A percentile compares a stretch with the other conserved stretches of the same genome.
Evolutionary conservation across 169 alveolate genomes (phyloP).

Genomic region (Cryptosporidium parvum): DNA sequence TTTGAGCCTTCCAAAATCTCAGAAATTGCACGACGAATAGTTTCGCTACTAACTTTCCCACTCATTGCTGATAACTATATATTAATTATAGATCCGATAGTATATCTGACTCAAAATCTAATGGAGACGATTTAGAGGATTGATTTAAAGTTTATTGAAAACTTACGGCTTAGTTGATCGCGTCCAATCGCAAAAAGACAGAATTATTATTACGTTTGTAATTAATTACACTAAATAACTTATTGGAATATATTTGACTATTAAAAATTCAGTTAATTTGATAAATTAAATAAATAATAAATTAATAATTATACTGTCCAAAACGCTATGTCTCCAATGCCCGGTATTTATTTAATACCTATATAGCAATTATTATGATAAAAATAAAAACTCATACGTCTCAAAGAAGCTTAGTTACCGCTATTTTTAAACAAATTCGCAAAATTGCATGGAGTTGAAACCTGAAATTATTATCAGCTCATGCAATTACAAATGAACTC

Average conservation of each 20-base stretch:
- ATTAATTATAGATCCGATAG: background rate
- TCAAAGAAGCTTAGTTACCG: conserved; percentile 1
- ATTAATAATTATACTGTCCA: no score
- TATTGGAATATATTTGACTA: background rate
- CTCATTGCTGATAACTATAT: conserved; percentile 16
- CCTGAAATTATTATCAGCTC: background rate
- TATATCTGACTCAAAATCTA: background rate
- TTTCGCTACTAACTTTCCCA: conserved; percentile 65
- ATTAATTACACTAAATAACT: background rate
- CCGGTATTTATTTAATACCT: background rate
- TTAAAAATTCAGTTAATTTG: no score
- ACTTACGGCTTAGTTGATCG: background rate
- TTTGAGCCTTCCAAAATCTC: conserved; percentile 93
- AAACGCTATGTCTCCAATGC: background rate
- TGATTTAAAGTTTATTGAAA: background rate
- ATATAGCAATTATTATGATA: background rate
- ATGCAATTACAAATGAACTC: background rate
- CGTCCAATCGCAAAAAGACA: conserved; percentile 5
- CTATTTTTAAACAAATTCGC: background rate
- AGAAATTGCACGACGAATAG: conserved; percentile 87
- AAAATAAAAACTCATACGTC: background rate
- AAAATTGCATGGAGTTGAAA: conserved; percentile 6
- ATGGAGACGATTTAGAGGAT: background rate
- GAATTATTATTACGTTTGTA: background rate
- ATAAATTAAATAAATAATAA: no score